These are phyloP conservation scores for Parathielavia hyrcaniae DNA, from an alignment of 495 filamentous ascomycete species.

Conservation along the genomic window DNA sequence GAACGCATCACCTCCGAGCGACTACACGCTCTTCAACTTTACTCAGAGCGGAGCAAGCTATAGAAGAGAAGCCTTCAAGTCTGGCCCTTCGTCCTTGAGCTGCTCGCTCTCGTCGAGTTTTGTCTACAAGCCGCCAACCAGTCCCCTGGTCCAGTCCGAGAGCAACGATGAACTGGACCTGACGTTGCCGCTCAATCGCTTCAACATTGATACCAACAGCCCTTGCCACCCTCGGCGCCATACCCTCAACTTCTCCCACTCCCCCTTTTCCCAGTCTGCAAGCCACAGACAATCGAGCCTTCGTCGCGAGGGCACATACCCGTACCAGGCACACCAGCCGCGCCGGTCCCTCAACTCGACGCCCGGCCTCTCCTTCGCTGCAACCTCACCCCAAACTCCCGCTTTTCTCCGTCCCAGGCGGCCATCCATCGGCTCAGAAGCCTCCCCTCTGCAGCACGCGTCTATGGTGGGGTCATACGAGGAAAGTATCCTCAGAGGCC, in stretches of 20 bases:
- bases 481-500: constrained; percentile 86
- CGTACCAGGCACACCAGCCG: constrained; percentile 65
- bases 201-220: constrained; percentile 33
- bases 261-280: constrained; percentile 27
- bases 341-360: constrained; percentile 64
- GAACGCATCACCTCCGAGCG: constrained; percentile 44
- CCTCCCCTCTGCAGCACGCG: constrained; percentile 73
- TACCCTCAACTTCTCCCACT: constrained; percentile 34
- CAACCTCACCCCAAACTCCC: constrained; percentile 57
- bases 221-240: constrained; percentile 35
- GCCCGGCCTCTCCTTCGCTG: constrained; percentile 49
- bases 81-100: constrained; percentile 57
- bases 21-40: constrained; percentile 38
- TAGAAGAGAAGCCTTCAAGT: constrained; percentile 30
- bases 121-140: constrained; percentile 80
- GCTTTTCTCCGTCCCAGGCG: constrained; percentile 52
- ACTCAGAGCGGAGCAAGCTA: constrained; percentile 24
- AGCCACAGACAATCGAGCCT: constrained; percentile 32
- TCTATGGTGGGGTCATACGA: constrained; percentile 98
- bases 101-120: constrained; percentile 78
- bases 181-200: constrained; percentile 42
- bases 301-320: constrained; percentile 51
- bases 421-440: constrained; percentile 68
- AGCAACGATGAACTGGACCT: constrained; percentile 80
- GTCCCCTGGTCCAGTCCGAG: constrained; percentile 82